A percentile compares a stretch with the other conserved stretches of the same genome.
These are phyloP conservation scores for Metarhizium robertsii DNA, from an alignment of 2,329 filamentous ascomycete genomes.

Conservation along the genomic window DNA sequence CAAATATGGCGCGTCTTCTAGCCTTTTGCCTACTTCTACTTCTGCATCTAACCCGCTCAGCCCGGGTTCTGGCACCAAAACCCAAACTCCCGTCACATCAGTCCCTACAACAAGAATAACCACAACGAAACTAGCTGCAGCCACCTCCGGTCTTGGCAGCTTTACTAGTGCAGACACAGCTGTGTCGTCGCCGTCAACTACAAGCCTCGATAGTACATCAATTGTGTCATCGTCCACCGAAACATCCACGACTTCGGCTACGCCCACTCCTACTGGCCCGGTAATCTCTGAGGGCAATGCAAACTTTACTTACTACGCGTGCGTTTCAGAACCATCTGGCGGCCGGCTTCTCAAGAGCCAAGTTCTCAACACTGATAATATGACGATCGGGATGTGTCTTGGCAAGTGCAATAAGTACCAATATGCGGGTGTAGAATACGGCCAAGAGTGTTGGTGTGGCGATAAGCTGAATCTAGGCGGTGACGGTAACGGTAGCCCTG, in stretches of 20 bases:
- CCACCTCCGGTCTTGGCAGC: background rate
- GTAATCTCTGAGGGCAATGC: slow-evolving; percentile 22
- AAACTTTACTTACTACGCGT: slow-evolving; percentile 29
- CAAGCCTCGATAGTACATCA: background rate
- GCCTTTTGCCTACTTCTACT: slow-evolving; percentile 15
- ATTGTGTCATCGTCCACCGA: background rate
- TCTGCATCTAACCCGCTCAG: slow-evolving; percentile 10
- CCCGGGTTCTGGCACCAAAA: background rate
- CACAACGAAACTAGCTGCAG: background rate
- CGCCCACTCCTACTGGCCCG: slow-evolving; percentile 15
- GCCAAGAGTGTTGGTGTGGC: slow-evolving; percentile 29
- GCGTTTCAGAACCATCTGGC: slow-evolving; percentile 21
- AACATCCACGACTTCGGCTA: slow-evolving; percentile 8
- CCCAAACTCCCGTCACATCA: background rate
- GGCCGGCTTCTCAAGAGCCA: slow-evolving; percentile 22
- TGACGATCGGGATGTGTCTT: slow-evolving; percentile 25
- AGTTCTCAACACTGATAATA: slow-evolving; percentile 19
- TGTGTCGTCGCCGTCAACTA: background rate
- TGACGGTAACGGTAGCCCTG: slow-evolving; percentile 11
- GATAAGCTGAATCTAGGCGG: slow-evolving; percentile 20
- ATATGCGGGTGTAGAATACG: slow-evolving; percentile 28
- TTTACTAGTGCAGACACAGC: too few species aligned
- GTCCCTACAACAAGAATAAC: background rate
- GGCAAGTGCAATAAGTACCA: slow-evolving; percentile 23
- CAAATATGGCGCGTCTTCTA: slow-evolving; percentile 22